Evolutionary conservation across 179 eudicot genomes (phyloP), one percentile per base, ranked within the genome.

Genomic region (Patellifolia procumbens): DNA sequence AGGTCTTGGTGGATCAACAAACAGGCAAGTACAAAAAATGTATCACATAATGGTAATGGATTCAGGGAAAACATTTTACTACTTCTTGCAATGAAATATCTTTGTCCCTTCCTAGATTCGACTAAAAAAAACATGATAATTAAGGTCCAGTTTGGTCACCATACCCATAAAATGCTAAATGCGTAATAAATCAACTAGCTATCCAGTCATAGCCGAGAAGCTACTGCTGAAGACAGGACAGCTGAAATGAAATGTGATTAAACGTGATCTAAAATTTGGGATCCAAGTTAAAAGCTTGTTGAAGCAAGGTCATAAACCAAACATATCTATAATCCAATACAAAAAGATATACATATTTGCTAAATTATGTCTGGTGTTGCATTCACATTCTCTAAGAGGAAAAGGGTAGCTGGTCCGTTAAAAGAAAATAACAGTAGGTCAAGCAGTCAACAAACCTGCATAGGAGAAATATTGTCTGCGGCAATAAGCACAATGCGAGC

Each of bases 401-500:
- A 39, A 55, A 39, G 3, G 12, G 39, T 24, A 39, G 52, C 15
- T 53, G 35, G 52, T n/a, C 22, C 20, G 16, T 0, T 5, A 43
- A 55, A 26, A 11, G 9, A 19, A 56, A 75, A 39, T n/a, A 24
- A 49, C 15, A 39, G 43, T 49, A 66, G 72, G 53, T 51, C 31
- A 70, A 61, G 29, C 29, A 72, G 58, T 7, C 45, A 29, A 65
- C 60, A 13, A 72, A 91, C 97, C 94, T 87, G 83, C 81, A 88
- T 72, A 26, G 94, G 92, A 28, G 91, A 87, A 31, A 91, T 91
- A 66, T 90, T 86, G 31, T 91, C 94, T 2, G 92, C 89, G 31
- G 97, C 97, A 80, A 90, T 81, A 4, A 91, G 86, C 64, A 90
- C 79, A 12, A 91, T 53, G 70, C 97, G 83, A 35, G 97, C 97